Evolutionary conservation across 1,284 basidiomycete genomes (phyloP), one percentile per base, ranked within the genome.

Genomic region (Peniophora sp.): DNA sequence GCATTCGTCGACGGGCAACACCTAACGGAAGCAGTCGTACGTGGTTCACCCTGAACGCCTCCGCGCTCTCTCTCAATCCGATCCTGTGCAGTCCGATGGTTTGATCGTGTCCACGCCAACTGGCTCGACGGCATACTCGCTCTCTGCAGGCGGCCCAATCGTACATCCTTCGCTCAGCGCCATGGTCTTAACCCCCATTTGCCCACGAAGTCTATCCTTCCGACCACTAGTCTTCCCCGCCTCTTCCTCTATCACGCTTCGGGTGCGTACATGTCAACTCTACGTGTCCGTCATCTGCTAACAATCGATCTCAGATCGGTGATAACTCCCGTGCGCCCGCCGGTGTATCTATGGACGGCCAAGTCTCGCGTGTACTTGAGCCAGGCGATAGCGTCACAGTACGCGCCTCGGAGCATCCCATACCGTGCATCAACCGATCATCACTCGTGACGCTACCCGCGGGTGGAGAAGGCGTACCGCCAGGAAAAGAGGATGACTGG

Each of bases 1-100:
- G 89, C 93, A 9, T 97, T 80, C 65, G 93, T 97, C n/a, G 91
- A 98, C 61, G 92, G 88, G 0, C 91, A 96, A 62, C 92, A 97
- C 70, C 75, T 98, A 14, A 98, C 95, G 0, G 93, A 97, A 68
- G 90, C 92, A 17, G 92, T 97, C 51, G 93, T 95, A 69, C 55
- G 92, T 81, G 8, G 36, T 20, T 49, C 48, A 22, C 51, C 50
- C 47, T 42, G 36, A 12, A n/a, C n/a, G n/a, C n/a, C 45, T 41
- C 46, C 45, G 42, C 18, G 43, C 51, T 42, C 53, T 45, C 36
- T 24, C 47, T 54, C 32, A 51, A 41, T 35, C 32, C n/a, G n/a
- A n/a, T 58, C 50, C 35, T 50, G 51, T 20, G 20, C 62, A 94
- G 92, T 92, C 93, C 32, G 95, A 98, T 61, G 95, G 95, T 17